Evolutionary conservation across 495 filamentous ascomycete species (phyloP), one percentile per base, ranked within the genome.

Genomic region (Thermothielavioides terrestris): DNA sequence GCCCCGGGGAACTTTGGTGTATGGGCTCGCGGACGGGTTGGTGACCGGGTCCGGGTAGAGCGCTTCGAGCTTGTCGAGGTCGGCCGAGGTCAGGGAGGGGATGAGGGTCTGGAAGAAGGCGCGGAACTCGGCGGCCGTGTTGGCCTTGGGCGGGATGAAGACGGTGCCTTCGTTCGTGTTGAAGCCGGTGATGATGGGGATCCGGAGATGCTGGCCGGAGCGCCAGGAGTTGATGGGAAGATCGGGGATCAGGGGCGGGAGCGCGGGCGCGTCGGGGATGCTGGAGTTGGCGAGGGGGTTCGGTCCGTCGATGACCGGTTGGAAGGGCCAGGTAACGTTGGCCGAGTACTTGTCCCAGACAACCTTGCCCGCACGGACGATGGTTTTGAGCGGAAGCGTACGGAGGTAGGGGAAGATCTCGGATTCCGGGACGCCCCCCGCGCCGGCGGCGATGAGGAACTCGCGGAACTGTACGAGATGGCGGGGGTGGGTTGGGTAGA

Each of bases 171-270:
- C 82, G 53, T 86, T 80, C 25, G 76, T 76, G 63, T 80, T 82
- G 65, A 75, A 84, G 25, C 82, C 82, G 0, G 79, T 83, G 46
- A 86, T 55, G 11, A 84, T 74, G 17, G 82, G 80, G 20, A 85
- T 71, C 49, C 72, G 73, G 31, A 82, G 70, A 56, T 74, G 77
- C 12, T 67, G 55, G 14, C 70, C 66, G 0, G 74, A 59, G 27
- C 68, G 57, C 79, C 78, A 83, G 9, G 75, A 73, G 15, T 71
- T 69, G 23, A 81, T 64, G 20, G 82, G 81, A 7, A 75, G 67
- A 25, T 77, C 72, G 11, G 72, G 67, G 45, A 86, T 78, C 17
- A 80, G 57, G 6, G 75, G 71, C 11, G 63, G 60, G 10, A 17
- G 46, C 5, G 42, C 6, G 25, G 38, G 15, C 17, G 21, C 26